Percentiles rank a stretch among this genome's conserved stretches.
phyloP scores from a whole-genome alignment of 305 asterid genomes.

The Nicotiana rustica region DNA sequence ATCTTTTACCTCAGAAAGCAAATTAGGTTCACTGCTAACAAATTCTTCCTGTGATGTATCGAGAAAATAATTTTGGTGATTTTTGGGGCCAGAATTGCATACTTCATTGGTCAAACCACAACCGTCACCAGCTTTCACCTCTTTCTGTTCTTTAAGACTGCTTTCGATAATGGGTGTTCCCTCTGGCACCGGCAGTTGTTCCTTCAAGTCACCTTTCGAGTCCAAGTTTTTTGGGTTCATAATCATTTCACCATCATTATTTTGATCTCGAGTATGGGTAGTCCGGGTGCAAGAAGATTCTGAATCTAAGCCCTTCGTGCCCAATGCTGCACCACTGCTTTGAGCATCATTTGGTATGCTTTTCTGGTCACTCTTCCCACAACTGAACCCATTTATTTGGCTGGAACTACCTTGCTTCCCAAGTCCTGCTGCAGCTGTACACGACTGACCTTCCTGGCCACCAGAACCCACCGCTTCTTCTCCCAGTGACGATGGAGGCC shows the following conservation, averaged over 20 bases:
- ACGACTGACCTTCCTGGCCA: constrained; percentile 52
- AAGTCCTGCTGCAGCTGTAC: constrained; percentile 41
- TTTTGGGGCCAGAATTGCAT: constrained; percentile 49
- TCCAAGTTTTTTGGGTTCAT: constrained; percentile 42
- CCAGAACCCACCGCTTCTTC: constrained; percentile 48
- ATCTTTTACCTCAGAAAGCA: constrained; percentile 50
- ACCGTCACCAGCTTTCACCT: constrained; percentile 50
- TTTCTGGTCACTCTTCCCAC: constrained; percentile 46
- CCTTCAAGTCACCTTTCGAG: constrained; percentile 41
- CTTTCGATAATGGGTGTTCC: constrained; percentile 49
- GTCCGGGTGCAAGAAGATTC: constrained; percentile 59
- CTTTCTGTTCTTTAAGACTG: constrained; percentile 51
- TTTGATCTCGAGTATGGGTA: constrained; percentile 49
- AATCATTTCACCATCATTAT: constrained; percentile 49
- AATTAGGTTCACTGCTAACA: constrained; percentile 46
- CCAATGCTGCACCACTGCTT: constrained; percentile 44
- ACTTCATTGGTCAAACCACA: constrained; percentile 46
- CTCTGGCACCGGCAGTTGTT: constrained; percentile 45
- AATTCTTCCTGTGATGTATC: constrained; percentile 48
- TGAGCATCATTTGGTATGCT: constrained; percentile 45
- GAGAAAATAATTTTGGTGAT: constrained; percentile 50
- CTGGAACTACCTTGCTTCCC: constrained; percentile 55
- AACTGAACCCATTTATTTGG: constrained; percentile 60
- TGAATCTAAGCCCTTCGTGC: constrained; percentile 59
- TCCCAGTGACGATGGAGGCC: constrained; percentile 44